Evolutionary conservation across 495 filamentous ascomycete species (phyloP).

Genomic region (Aspergillus baeticus): DNA sequence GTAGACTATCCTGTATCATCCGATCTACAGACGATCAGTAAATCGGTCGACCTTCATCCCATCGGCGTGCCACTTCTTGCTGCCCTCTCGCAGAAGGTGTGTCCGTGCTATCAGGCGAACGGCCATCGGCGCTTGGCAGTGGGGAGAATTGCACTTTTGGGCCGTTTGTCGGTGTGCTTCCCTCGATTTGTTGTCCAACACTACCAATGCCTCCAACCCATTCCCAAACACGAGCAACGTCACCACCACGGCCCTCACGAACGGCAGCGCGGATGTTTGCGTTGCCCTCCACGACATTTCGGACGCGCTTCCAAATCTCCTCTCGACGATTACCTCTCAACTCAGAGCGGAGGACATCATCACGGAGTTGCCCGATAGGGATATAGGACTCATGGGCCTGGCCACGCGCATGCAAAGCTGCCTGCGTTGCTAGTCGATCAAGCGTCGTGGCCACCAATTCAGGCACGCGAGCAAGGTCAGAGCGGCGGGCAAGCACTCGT

Average conservation of each 20-base stretch:
- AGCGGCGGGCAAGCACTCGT: conserved; percentile 53
- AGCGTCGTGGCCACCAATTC: conserved; percentile 77
- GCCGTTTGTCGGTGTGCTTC: conserved; percentile 46
- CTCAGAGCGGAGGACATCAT: conserved; percentile 84
- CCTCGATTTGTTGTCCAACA: conserved; percentile 38
- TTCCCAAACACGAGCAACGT: conserved; percentile 89
- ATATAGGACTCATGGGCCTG: conserved; percentile 71
- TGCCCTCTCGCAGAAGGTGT: conserved; percentile 24
- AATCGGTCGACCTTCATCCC: conserved; percentile 65
- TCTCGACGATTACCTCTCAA: conserved; percentile 71
- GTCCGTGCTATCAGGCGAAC: conserved; percentile 36
- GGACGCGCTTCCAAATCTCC: conserved; percentile 77
- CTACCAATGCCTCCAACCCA: conserved; percentile 77
- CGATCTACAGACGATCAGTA: conserved; percentile 48
- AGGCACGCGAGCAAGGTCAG: conserved; percentile 69
- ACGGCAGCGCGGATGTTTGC: conserved; percentile 86
- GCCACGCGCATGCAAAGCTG: conserved; percentile 68
- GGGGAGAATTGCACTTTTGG: conserved; percentile 38
- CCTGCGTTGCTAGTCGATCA: conserved; percentile 77
- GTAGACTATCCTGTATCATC: neutral
- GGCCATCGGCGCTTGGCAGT: conserved; percentile 25
- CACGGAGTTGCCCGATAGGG: conserved; percentile 81
- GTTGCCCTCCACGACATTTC: conserved; percentile 83
- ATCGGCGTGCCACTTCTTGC: conserved; percentile 44
- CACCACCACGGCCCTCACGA: conserved; percentile 77